These are phyloP conservation scores for Serendipita sp. DNA, from an alignment of 768 basidiomycete genomes.

Conservation along the genomic window DNA sequence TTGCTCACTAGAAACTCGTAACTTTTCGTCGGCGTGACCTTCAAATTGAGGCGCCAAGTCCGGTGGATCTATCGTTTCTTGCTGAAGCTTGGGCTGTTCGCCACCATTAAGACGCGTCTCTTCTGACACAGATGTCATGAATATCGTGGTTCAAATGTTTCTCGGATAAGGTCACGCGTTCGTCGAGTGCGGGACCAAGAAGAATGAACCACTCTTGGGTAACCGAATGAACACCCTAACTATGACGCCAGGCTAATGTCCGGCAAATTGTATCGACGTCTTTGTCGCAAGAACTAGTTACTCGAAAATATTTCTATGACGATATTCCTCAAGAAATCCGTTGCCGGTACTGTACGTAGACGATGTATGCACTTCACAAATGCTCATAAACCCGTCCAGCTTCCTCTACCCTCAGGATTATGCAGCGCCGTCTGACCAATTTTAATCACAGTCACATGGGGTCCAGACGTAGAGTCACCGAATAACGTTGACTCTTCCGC, in stretches of 20 bases:
- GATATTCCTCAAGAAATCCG: too few species aligned
- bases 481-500: neutral
- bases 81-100: too few species aligned
- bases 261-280: neutral
- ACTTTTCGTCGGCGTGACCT: too few species aligned
- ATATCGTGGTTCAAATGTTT: too few species aligned
- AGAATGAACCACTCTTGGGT: neutral
- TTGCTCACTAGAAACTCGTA: too few species aligned
- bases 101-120: too few species aligned
- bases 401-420: constrained; percentile 77
- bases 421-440: constrained; percentile 90
- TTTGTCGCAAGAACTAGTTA: neutral
- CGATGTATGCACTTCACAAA: neutral
- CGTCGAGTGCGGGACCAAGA: neutral
- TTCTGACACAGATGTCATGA: too few species aligned
- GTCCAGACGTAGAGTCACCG: neutral
- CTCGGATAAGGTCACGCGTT: too few species aligned
- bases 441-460: constrained; percentile 33
- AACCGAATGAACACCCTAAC: neutral
- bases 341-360: too few species aligned
- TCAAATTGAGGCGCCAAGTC: too few species aligned
- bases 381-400: constrained; percentile 76
- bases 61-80: too few species aligned
- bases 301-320: neutral
- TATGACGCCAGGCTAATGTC: neutral